Evolutionary conservation across 176 grass and related monocot genomes (phyloP), one percentile per base, ranked within the genome.

Genomic region (Avena atlantica): DNA sequence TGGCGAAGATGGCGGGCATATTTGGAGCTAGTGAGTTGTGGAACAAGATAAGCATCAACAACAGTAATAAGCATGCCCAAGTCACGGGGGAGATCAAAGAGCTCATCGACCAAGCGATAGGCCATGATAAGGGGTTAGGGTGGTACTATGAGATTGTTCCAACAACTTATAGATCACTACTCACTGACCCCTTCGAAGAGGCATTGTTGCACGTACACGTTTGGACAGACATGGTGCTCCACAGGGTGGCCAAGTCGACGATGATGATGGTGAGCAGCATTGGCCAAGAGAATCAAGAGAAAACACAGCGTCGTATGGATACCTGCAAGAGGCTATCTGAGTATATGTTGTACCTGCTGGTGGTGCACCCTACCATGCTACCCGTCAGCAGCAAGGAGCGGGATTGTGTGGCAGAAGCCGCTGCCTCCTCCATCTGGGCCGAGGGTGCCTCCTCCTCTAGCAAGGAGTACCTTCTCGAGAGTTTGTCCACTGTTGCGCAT

Each of bases 11-110:
- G 37, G 61, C 61, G 20, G 6, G 6, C 8, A 3, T 21, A 14
- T 36, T 80, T 80, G 78, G 78, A 48, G 58, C 8, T n/a, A 80
- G 9, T 21, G n/a, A 80, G n/a, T n/a, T 64, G 2, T 80, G 37
- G 78, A 63, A 60, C 1, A 80, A 48, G 7, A 15, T 80, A 47
- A 37, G 8, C 31, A 34, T 34, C 31, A 34, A 4, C 12, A 37
- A 80, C 37, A 16, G 8, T 6, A 9, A 37, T 7, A 27, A 24
- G 37, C n/a, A 64, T 47, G 12, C 1, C 8, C 12, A 27, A 1
- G 37, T 80, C 12, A 80, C 37, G 7, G 16, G 6, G 13, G 13
- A 25, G 8, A 80, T 48, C 36, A 80, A 17, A 37, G 2, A 29
- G 62, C 62, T 65, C 27, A 65, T 65, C 24, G 12, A 29, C 12